Base-by-base conservation (phyloP, 2,329 filamentous ascomycete genomes). In the Ophiocordyceps australis region DNA sequence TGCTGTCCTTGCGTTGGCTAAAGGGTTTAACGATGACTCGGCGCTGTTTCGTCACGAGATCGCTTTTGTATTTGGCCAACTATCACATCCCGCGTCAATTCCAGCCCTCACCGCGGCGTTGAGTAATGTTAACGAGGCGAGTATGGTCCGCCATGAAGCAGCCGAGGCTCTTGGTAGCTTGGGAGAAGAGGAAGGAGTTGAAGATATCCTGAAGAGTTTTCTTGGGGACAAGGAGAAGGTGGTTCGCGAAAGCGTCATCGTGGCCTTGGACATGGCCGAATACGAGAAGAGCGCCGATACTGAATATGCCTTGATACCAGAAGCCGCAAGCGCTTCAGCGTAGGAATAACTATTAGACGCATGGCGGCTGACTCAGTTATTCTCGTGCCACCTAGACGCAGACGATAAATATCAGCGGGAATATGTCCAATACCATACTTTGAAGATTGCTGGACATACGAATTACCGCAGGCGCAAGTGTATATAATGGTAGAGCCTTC, bases 71-170 rank as follows among this genome's bases (percentile, higher is more conserved):
- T 98, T 98, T 39, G 89, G 89, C 28, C 89, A 98, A 51, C 63
- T 98, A 27, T 83, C 79, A 28, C 89, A 98, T 45, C 89, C 89
- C 2, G 86, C 86, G n/a, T 93, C 83, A 2, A 94, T 98, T 37
- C 85, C 89, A 4, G 81, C 81, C 31, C 66, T 98, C 30, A 76
- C 77, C 11, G 70, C 68, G 26, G 73, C 79, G 2, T 60, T 98
- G 31, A 77, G 77, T 40, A 65, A 98, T 47, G 56, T 67, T 25
- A 61, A 79, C 28, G 89, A 98, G 55, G 77, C 71, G 14, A 83
- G 85, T 42, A 98, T 98, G 89, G 89, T 98, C 29, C 74, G 89
- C 29, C 89, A 98, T 45, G 89, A 98, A 55, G 91, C 89, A 25
- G 89, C 91, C 2, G 89, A 98, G 56, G 89, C 89, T 14, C 68